Conservation (phyloP, 1,284 basidiomycete species). For the Inonotus obliquus region DNA sequence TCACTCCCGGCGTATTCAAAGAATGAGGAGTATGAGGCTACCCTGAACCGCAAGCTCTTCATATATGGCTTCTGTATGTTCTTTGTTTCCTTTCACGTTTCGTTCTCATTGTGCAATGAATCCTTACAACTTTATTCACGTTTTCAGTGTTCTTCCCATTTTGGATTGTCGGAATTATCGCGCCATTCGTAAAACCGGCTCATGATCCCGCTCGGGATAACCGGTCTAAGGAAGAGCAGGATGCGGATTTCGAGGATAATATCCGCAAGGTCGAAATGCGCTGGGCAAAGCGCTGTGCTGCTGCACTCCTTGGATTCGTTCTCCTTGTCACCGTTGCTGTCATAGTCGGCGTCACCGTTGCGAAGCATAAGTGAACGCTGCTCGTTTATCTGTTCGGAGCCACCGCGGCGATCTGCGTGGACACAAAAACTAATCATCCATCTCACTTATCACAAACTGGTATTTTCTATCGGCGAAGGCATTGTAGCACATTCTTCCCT, state of each 20-base stretch:
- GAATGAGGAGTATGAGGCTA: conserved; percentile 11
- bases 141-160: conserved; percentile 18
- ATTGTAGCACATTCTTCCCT: not conserved
- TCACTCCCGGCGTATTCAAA: conserved; percentile 14
- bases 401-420: not conserved
- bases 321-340: conserved; percentile 10
- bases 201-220: conserved; percentile 13
- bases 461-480: not conserved
- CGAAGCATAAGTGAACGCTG: conserved; percentile 6
- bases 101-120: not conserved
- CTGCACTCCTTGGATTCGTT: conserved; percentile 11
- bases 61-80: conserved; percentile 17
- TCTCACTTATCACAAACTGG: not conserved
- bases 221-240: conserved; percentile 17
- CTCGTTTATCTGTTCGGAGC: not conserved
- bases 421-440: not conserved
- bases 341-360: conserved; percentile 14
- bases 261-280: conserved; percentile 15
- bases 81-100: not conserved
- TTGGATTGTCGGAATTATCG: conserved; percentile 17
- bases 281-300: conserved; percentile 16
- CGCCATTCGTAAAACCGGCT: conserved; percentile 13
- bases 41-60: conserved; percentile 18
- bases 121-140: not conserved
- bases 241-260: conserved; percentile 5